Evolutionary conservation across 257 asterid species (phyloP).

Genomic region (Solanum tarijense): DNA sequence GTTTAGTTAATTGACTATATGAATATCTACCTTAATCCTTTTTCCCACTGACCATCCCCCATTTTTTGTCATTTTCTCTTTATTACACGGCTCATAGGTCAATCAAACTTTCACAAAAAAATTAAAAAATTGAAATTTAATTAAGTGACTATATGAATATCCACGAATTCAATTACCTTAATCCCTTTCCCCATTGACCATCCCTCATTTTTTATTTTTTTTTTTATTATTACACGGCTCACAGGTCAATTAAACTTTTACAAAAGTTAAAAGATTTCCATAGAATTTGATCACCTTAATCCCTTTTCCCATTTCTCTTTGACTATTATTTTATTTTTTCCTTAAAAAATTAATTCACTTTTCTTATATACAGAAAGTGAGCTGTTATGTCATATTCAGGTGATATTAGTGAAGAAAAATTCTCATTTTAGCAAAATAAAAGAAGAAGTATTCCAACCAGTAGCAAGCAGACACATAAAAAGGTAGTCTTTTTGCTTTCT

Average conservation of each 20-base stretch:
- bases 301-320: not conserved
- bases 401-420: not conserved
- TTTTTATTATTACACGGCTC: not conserved
- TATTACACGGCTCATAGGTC: not conserved
- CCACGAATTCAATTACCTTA: not conserved
- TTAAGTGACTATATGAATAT: too few relatives aligned
- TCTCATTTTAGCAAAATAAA: not conserved
- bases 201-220: too few relatives aligned
- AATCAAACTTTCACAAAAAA: not conserved
- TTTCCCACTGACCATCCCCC: not conserved
- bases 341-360: not conserved
- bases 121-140: not conserved
- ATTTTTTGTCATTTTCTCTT: not conserved
- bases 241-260: too few relatives aligned
- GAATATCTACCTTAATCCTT: not conserved
- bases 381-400: not conserved
- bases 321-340: too few relatives aligned
- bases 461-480: not conserved
- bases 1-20: too few relatives aligned
- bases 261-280: not conserved
- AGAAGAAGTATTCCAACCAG: not conserved
- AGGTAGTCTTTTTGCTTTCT: not conserved
- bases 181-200: not conserved
- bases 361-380: not conserved
- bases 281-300: not conserved